A percentile compares a stretch with the other conserved stretches of the same genome.
These are phyloP conservation scores for Mucor saturninus DNA, from an alignment of 371 early-diverging fungal species.

Conservation along the genomic window DNA sequence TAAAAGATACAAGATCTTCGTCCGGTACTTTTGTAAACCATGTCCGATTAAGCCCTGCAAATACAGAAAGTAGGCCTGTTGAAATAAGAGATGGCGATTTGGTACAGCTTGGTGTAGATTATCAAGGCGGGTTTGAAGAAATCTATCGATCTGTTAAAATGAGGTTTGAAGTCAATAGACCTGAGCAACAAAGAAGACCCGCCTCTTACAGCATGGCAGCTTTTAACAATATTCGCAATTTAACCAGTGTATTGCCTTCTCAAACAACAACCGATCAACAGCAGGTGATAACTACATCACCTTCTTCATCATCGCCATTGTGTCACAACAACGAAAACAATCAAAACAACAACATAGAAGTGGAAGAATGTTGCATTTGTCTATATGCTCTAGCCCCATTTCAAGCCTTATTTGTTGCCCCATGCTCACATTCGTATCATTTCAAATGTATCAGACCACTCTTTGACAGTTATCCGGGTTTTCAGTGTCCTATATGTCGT, in stretches of 20 bases:
- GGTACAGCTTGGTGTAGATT: conserved; percentile 95
- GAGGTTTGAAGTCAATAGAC: conserved; percentile 78
- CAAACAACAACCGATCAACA: conserved; percentile 13
- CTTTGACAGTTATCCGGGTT: conserved; percentile 75
- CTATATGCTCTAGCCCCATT: conserved; percentile 86
- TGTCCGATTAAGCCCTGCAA: conserved; percentile 84
- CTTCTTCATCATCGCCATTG: conserved; percentile 3
- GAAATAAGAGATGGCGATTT: conserved; percentile 90
- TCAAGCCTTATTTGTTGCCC: conserved; percentile 94
- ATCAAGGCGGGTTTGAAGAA: conserved; percentile 84
- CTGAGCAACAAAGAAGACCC: conserved; percentile 19
- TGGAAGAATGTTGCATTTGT: conserved; percentile 94
- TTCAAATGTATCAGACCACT: conserved; percentile 91
- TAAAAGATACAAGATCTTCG: conserved; percentile 85
- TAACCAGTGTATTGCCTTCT: conserved; percentile 15
- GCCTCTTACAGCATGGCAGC: conserved; percentile 33
- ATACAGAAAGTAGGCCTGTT: conserved; percentile 82
- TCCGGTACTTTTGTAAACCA: conserved; percentile 97
- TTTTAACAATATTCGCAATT: conserved; percentile 34
- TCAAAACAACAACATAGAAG: conserved; percentile 2
- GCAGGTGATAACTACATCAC: conserved; percentile 10
- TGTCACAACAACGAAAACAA: conserved; percentile 3
- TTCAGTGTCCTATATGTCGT: conserved; percentile 93
- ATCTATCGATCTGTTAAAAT: conserved; percentile 82
- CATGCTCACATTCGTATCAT: conserved; percentile 95